Evolutionary conservation across 768 basidiomycete species (phyloP), one percentile per base, ranked within the genome.

Genomic region (Hydnomerulius pinastri): DNA sequence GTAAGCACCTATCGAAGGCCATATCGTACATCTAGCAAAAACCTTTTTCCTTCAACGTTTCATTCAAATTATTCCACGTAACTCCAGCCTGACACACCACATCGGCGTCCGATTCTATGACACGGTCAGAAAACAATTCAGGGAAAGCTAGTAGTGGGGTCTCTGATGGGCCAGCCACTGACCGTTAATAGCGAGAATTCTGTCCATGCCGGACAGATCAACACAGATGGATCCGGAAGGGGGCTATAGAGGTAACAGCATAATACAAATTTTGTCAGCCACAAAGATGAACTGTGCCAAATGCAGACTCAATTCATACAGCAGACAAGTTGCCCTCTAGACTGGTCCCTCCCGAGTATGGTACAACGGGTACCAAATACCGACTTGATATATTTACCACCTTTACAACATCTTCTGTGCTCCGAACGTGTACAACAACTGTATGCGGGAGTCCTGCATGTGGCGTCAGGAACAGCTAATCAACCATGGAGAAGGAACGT

Each of bases 271-370:
- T 43, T 28, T 37, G 17, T 43, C 12, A 56, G 30, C 30, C 18
- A 27, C 33, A 32, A 21, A 25, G 28, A 20, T 15, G 11, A 28
- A 29, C 23, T 9, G 27, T n/a, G 33, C 12, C 10, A n/a, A 23
- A 40, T 9, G 40, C 8, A 25, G 17, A 28, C 40, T 48, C 11
- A 17, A n/a, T 33, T 43, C 74, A 29, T 54, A 88, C 86, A 37
- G 86, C 87, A 37, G 82, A 80, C 53, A 85, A 86, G 66, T 92
- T 90, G 0, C 90, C 90, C 62, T 94, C 92, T 15, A 94, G 76
- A 57, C 83, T 85, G 2, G 90, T 94, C 18, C 87, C 91, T 4
- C 90, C 92, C 40, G 86, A 83, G 61, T 85, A 92, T 2, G 91
- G 81, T 3, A 82, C 81, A 24, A 94, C 74, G 4, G 92, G 91